Percentiles rank a stretch among this genome's conserved stretches.
These are phyloP conservation scores for Triticum dicoccoides DNA, from an alignment of 176 grass and related monocot species.

Conservation along the genomic window DNA sequence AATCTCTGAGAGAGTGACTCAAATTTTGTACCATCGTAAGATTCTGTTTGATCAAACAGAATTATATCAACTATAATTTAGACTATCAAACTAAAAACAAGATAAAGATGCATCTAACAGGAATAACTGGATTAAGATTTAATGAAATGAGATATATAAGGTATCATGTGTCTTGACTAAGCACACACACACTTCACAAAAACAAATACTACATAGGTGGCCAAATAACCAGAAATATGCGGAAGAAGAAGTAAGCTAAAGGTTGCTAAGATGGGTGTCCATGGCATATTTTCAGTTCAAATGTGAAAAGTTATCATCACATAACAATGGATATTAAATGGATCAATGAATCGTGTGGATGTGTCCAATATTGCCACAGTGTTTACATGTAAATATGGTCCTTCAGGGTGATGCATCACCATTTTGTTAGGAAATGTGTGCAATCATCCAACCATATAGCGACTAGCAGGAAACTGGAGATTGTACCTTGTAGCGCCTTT, in stretches of 20 bases:
- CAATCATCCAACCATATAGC: not conserved
- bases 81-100: not conserved
- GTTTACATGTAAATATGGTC: not conserved
- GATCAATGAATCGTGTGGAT: not conserved
- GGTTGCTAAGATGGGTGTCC: not conserved
- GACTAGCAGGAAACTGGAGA: not conserved
- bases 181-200: not conserved
- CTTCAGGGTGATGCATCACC: not conserved
- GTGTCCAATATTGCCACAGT: not conserved
- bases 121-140: not conserved
- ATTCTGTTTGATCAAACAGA: not conserved
- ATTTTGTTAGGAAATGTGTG: not conserved
- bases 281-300: not conserved
- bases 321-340: not conserved
- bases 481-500: conserved; percentile 31
- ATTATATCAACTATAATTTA: not conserved
- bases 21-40: not conserved
- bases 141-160: not conserved
- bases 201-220: not conserved
- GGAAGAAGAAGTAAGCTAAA: not conserved
- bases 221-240: not conserved
- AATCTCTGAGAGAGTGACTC: not conserved
- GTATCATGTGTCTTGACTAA: not conserved
- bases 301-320: not conserved
- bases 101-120: not conserved